Base-by-base conservation (phyloP, 2,329 filamentous ascomycete genomes). In the Aspergillus intermedius region DNA sequence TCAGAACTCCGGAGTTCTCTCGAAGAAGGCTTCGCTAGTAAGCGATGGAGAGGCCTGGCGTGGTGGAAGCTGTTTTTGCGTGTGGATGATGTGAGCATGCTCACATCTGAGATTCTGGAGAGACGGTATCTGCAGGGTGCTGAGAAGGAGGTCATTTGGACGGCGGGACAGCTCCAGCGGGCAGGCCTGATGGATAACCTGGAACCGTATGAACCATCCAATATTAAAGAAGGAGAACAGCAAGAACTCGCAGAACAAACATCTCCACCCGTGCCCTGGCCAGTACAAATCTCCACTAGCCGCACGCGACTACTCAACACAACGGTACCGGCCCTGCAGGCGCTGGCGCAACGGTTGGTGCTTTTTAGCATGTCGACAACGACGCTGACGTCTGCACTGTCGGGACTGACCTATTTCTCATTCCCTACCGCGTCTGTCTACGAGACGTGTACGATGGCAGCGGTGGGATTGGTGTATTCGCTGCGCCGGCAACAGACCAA, bases 1-100 rank as follows among this genome's bases (percentile, higher is more conserved):
- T 78, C 82, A 1, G 91, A 97, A 67, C 77, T 97, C 6, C 87
- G 89, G 53, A 79, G 86, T 45, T 80, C 90, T 57, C 80, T 96
- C 2, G 86, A 91, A 55, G 72, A 81, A 41, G 90, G 88, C 0
- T 91, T 96, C 58, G 75, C 79, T 0, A 83, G 87, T n/a, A 77
- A 74, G 15, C 77, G 83, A 35, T 96, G 91, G 91, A 80, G 82
- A 22, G 85, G 87, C 54, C 75, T 95, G 3, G 79, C 83, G 13
- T 97, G 91, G 91, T 96, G 89, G 86, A 95, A 95, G 66, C 78
- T 97, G 0, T 90, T 95, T 64, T 95, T 90, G 90, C 83, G 89
- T 17, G 90, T 93, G 21, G 91, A 97, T 63, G 91, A 96, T 60
- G 88, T 96, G 9, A 82, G 83, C 2, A 86, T 91, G 78, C 83